These are phyloP conservation scores for Agrocybe praecox DNA, from an alignment of 768 basidiomycete species.

Conservation along the genomic window DNA sequence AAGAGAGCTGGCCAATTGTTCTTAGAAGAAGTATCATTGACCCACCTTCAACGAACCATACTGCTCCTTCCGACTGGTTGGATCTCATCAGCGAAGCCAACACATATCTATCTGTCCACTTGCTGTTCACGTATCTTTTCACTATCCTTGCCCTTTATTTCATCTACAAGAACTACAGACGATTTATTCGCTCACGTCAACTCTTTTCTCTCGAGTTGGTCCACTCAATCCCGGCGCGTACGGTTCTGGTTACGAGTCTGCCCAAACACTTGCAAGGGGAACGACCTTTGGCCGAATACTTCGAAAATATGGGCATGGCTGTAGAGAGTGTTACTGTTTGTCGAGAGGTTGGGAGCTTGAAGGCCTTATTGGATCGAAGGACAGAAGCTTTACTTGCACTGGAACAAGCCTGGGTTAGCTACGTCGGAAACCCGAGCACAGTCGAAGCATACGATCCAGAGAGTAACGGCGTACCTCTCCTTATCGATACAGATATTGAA, in stretches of 20 bases:
- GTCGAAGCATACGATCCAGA: constrained; percentile 83
- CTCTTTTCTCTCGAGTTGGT: constrained; percentile 94
- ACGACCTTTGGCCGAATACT: constrained; percentile 87
- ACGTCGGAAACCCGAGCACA: constrained; percentile 92
- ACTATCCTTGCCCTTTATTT: constrained; percentile 84
- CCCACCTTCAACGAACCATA: constrained; percentile 30
- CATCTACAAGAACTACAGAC: constrained; percentile 86
- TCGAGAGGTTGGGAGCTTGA: constrained; percentile 77
- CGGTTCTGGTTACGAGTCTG: constrained; percentile 84
- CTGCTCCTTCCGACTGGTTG: constrained; percentile 62
- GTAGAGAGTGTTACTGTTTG: constrained; percentile 94
- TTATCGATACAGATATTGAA: constrained; percentile 53
- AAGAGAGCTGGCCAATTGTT: constrained; percentile 47
- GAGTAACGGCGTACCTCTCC: constrained; percentile 44
- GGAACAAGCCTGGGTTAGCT: constrained; percentile 86
- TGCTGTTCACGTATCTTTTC: constrained; percentile 94
- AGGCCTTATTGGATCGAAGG: constrained; percentile 72
- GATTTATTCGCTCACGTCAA: constrained; percentile 89
- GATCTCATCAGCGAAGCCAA: constrained; percentile 91
- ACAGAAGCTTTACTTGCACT: constrained; percentile 80
- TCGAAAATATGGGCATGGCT: constrained; percentile 82
- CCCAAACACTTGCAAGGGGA: constrained; percentile 88
- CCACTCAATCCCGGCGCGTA: constrained; percentile 92
- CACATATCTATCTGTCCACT: constrained; percentile 85
- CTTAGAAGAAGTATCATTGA: constrained; percentile 19